A percentile compares a stretch with the other conserved stretches of the same genome.
Conservation (phyloP, 805 yeast genomes). For the Kuraishia molischiana region DNA sequence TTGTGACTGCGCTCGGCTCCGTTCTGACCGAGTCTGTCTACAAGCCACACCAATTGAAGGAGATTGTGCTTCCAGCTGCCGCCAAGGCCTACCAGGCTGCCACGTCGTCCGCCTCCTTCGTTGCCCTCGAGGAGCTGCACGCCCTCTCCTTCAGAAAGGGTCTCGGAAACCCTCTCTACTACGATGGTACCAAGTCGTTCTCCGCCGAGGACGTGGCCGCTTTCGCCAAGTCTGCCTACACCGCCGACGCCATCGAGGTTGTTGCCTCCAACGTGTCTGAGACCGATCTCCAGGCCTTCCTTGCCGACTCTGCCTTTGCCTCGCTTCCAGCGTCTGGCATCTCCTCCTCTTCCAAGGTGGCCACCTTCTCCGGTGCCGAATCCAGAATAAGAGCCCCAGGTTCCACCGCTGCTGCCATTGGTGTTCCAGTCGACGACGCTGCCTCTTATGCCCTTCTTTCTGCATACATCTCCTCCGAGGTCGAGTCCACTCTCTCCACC, state of each 20-base stretch:
- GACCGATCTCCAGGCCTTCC: constrained; percentile 58
- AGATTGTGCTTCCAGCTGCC: constrained; percentile 76
- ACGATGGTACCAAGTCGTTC: constrained; percentile 51
- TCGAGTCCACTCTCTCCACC: constrained; percentile 44
- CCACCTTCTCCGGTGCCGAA: constrained; percentile 54
- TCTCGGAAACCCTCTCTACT: constrained; percentile 74
- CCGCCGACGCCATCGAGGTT: constrained; percentile 60
- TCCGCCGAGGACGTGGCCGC: constrained; percentile 54
- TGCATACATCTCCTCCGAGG: constrained; percentile 47
- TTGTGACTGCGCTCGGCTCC: constrained; percentile 75
- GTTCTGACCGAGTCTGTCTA: constrained; percentile 60
- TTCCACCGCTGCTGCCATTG: constrained; percentile 66
- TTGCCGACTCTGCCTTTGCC: constrained; percentile 55
- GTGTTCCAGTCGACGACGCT: constrained; percentile 68
- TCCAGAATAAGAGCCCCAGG: constrained; percentile 57
- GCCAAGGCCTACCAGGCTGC: constrained; percentile 50
- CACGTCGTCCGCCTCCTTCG: constrained; percentile 36
- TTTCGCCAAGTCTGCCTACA: constrained; percentile 61
- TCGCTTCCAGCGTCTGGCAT: constrained; percentile 41
- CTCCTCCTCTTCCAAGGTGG: constrained; percentile 17
- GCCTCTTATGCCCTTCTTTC: constrained; percentile 64
- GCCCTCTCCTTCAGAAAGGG: constrained; percentile 78
- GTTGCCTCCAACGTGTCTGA: constrained; percentile 66
- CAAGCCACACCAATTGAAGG: constrained; percentile 77
- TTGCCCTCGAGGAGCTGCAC: constrained; percentile 73